Evolutionary conservation across 495 filamentous ascomycete genomes (phyloP), one percentile per base, ranked within the genome.

Genomic region (Aspergillus homomorphus): DNA sequence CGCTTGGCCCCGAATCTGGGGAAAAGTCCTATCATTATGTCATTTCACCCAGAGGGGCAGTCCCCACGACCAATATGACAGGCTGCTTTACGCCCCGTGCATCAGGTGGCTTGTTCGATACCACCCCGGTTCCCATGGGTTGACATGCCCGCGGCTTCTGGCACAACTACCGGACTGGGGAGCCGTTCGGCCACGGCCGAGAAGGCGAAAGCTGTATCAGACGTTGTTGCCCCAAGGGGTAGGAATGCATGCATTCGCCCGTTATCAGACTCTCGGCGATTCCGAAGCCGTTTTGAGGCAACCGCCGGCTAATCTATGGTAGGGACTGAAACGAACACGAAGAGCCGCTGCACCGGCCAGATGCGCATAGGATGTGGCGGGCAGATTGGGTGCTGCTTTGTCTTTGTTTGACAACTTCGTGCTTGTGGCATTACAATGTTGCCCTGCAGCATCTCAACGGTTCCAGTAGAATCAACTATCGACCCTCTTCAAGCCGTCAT

Each of bases 11-110:
- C 24, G 48, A n/a, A 51, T 51, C 48, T 19, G 48, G 48, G 48
- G 48, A 30, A 38, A 51, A 51, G 21, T 51, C n/a, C 48, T 28
- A 51, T 30, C 16, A 51, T 51, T 51, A 30, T 30, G 48, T 51
- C 48, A 51, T 51, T 38, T 38, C 45, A 51, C 48, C 19, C 48
- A 51, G 48, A 51, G 48, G 48, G 48, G 48, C 15, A 51, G 28
- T 51, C 18, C 22, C 48, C 21, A 18, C 15, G 48, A 28, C 22
- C 23, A 28, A 18, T 28, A 51, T 51, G 48, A 51, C 48, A 51
- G 48, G 48, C 19, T 18, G 48, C 6, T 28, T 51, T 30, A 23
- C 15, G 48, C 16, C 24, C 16, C 22, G 8, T 18, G 23, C 23
- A 16, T 38, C 33, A 19, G 48, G 48, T 51, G 48, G 48, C 48